phyloP scores from a whole-genome alignment of 805 yeast genomes.

The Candida vaughaniae region DNA sequence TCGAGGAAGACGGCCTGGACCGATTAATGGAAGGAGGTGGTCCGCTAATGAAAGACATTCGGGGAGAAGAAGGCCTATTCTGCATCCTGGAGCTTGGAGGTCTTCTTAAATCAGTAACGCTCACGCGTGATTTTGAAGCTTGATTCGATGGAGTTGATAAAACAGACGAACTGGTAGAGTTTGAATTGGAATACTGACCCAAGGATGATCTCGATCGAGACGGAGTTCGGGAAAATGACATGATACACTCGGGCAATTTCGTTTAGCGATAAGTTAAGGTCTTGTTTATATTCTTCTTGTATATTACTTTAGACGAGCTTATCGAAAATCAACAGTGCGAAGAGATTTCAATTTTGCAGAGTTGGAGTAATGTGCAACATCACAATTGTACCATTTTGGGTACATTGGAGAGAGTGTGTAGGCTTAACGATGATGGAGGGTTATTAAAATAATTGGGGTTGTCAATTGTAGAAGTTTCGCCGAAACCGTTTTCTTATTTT shows the following conservation, averaged over 20 bases:
- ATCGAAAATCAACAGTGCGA: constrained; percentile 4
- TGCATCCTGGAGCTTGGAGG: constrained; percentile 30
- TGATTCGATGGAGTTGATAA: constrained; percentile 15
- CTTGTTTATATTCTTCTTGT: no score
- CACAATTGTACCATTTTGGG: no score
- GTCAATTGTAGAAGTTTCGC: no score
- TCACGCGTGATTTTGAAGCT: constrained; percentile 16
- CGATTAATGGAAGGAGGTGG: constrained; percentile 2
- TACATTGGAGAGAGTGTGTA: no score
- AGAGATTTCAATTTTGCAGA: background rate
- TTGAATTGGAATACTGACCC: constrained; percentile 11
- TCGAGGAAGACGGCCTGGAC: constrained; percentile 6
- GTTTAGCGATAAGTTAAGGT: no score
- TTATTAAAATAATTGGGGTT: no score
- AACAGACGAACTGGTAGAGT: constrained; percentile 8
- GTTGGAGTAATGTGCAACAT: no score
- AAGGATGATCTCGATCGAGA: constrained; percentile 27
- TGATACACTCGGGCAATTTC: no score
- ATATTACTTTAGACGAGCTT: constrained; percentile 6
- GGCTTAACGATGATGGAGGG: no score
- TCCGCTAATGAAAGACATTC: constrained; percentile 2
- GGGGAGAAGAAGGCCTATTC: constrained; percentile 7
- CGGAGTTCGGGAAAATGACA: constrained; percentile 22
- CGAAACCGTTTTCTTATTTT: no score
- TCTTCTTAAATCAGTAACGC: constrained; percentile 16